Conservation (phyloP, 2,329 filamentous ascomycete species). For the Myriosclerotinia duriaeana region DNA sequence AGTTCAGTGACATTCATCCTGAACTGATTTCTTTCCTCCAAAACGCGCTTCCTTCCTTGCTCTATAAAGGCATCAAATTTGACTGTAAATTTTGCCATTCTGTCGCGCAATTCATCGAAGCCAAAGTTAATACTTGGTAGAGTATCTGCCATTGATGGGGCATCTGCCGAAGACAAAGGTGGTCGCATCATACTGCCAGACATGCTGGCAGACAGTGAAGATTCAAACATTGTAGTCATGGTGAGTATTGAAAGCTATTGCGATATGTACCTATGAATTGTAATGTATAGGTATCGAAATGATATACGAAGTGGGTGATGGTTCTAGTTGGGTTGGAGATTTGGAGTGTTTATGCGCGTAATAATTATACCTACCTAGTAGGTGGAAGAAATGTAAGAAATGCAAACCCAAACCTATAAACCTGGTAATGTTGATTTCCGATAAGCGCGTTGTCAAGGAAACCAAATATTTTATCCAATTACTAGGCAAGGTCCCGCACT, state of each 20-base stretch:
- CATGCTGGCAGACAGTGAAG: slow-evolving; percentile 62
- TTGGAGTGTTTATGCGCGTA: not conserved
- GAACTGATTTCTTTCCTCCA: slow-evolving; percentile 94
- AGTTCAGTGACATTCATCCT: slow-evolving; percentile 86
- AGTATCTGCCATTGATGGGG: slow-evolving; percentile 69
- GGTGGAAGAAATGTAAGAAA: not conserved
- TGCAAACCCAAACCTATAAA: not conserved
- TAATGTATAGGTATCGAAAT: not conserved
- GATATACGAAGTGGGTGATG: not conserved
- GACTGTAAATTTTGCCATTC: slow-evolving; percentile 89
- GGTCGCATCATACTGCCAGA: slow-evolving; percentile 47
- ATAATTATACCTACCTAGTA: too few relatives aligned
- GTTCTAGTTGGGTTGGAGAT: not conserved
- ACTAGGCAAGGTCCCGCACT: slow-evolving; percentile 11
- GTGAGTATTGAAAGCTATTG: not conserved
- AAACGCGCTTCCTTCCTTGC: slow-evolving; percentile 79
- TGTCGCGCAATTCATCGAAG: slow-evolving; percentile 90
- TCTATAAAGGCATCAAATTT: slow-evolving; percentile 95
- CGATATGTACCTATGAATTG: not conserved
- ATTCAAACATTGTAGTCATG: slow-evolving; percentile 66
- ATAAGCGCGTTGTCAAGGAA: slow-evolving; percentile 26
- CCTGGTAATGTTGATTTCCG: not conserved
- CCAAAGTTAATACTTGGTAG: slow-evolving; percentile 92
- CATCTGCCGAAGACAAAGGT: slow-evolving; percentile 54
- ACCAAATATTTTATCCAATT: slow-evolving; percentile 23